A percentile compares a stretch with the other conserved stretches of the same genome.
Conservation (phyloP, 192 early-diverging fungal species). For the Phycomyces blakesleeanus region DNA sequence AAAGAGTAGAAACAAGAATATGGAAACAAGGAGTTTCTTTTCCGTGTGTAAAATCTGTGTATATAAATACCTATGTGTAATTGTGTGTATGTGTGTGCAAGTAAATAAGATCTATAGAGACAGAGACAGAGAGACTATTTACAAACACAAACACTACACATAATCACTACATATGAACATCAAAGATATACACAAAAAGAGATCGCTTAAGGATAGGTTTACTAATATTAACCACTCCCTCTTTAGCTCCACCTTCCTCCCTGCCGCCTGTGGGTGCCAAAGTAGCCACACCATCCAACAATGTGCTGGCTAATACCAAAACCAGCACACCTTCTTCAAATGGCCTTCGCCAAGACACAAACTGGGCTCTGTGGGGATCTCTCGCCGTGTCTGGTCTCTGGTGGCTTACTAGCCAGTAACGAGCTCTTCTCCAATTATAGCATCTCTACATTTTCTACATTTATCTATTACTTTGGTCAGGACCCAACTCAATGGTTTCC, state of each 20-base stretch:
- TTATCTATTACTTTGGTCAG: not conserved
- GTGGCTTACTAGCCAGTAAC: not conserved
- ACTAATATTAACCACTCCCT: too few relatives aligned
- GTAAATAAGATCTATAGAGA: too few relatives aligned
- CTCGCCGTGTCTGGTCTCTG: not conserved
- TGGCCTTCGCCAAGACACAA: not conserved
- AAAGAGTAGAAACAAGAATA: too few relatives aligned
- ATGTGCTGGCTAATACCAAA: not conserved
- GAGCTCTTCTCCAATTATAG: not conserved
- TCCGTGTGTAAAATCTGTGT: too few relatives aligned
- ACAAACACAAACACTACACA: too few relatives aligned
- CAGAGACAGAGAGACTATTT: too few relatives aligned
- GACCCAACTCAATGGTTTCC: not conserved
- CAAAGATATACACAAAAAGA: too few relatives aligned
- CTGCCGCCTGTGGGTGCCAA: not conserved
- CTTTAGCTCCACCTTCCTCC: not conserved
- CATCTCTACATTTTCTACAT: not conserved
- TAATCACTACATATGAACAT: too few relatives aligned
- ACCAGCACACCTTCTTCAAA: not conserved
- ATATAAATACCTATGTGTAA: too few relatives aligned
- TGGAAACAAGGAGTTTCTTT: too few relatives aligned
- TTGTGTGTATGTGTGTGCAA: too few relatives aligned
- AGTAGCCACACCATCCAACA: not conserved
- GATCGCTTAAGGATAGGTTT: too few relatives aligned
- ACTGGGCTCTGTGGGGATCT: not conserved